Evolutionary conservation across 129 eudicot genomes (phyloP), one percentile per base, ranked within the genome.

Genomic region (Apium graveolens): DNA sequence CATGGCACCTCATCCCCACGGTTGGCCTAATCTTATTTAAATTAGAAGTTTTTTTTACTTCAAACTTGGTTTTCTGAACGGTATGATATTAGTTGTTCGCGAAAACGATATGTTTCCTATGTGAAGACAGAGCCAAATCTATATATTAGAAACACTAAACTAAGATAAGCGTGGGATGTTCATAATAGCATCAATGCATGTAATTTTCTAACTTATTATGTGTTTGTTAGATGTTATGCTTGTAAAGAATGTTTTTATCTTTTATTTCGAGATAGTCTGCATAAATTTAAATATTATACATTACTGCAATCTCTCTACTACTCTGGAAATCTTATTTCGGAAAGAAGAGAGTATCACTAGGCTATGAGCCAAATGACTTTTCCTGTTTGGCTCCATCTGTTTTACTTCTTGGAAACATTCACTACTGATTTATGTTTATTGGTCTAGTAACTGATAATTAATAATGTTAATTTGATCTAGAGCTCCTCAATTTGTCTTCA

Each of bases 121-220:
- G 41, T n/a, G 73, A 60, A 77, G 76, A 49, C 51, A 81, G 44
- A 8, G 62, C 26, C 48, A 65, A 69, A 57, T 57, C 66, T 38
- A 14, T 53, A 66, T 31, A 27, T 55, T 48, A 24, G 48, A 27
- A 81, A 11, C 71, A 43, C 38, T 74, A 74, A 79, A 37, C 69
- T 78, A 71, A 79, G 81, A 72, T 60, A 82, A 70, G 89, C 84
- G 80, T 86, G 86, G 81, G 85, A 71, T 0, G 62, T 75, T 79
- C 44, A 79, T 76, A 77, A 43, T 44, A 51, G 74, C 82, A 78
- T 82, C 78, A 82, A 26, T 62, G 76, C 69, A 63, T 76, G 89
- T 80, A 76, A 76, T 63, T 57, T 75, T 81, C 80, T 73, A 80
- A 83, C 81, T 72, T 83, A 31, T 78, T 78, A 73, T 69, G 82